These are phyloP conservation scores for Phytophthora sp. DNA, from an alignment of 352 stramenopile genomes.

Conservation along the genomic window DNA sequence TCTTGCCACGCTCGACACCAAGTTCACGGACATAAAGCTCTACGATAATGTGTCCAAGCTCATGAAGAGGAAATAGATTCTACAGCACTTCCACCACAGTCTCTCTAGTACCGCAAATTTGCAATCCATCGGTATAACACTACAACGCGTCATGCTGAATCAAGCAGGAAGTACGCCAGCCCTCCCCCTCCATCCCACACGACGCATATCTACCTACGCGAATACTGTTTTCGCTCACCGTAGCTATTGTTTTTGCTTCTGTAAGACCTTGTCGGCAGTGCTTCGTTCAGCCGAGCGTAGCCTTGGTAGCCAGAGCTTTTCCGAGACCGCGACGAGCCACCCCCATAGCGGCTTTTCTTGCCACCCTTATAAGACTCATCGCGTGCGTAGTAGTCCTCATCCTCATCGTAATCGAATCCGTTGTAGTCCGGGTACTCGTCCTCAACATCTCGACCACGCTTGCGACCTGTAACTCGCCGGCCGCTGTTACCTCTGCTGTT, in stretches of 20 bases:
- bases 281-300: conserved; percentile 39
- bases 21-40: conserved; percentile 60
- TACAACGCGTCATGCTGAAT: conserved; percentile 12
- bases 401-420: conserved; percentile 41
- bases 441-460: conserved; percentile 50
- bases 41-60: conserved; percentile 55
- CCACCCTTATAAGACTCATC: conserved; percentile 31
- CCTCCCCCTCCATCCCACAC: neutral
- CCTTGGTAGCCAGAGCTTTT: conserved; percentile 29
- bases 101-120: conserved; percentile 5
- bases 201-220: conserved; percentile 25
- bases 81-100: conserved; percentile 14
- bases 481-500: conserved; percentile 19
- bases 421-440: conserved; percentile 58
- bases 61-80: conserved; percentile 43
- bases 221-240: conserved; percentile 31
- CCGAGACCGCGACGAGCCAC: conserved; percentile 24
- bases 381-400: conserved; percentile 43
- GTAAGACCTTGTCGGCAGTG: conserved; percentile 39
- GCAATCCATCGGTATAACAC: neutral
- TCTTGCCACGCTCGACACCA: conserved; percentile 86
- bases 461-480: conserved; percentile 43
- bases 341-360: conserved; percentile 24
- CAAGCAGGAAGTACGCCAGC: neutral
- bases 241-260: conserved; percentile 28